These are phyloP conservation scores for Colletotrichum sp. DNA, from an alignment of 2,329 filamentous ascomycete species.

Conservation along the genomic window DNA sequence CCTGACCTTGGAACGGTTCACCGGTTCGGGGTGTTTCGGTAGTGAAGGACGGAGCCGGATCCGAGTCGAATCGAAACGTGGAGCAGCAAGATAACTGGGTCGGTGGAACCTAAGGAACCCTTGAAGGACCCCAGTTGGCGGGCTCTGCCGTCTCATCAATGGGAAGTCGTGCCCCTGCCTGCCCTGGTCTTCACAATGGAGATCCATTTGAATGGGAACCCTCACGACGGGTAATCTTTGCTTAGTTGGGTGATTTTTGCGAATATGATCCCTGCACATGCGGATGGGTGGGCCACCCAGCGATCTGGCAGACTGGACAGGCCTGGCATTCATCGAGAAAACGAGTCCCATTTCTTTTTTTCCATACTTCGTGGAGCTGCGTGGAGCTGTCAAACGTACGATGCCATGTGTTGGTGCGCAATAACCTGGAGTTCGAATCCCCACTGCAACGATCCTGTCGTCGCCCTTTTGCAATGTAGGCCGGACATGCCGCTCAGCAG, in stretches of 20 bases:
- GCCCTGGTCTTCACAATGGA: neutral
- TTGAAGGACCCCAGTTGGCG: conserved; percentile 15
- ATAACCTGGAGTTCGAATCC: neutral
- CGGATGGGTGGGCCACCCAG: conserved; percentile 13
- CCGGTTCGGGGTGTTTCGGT: conserved; percentile 12
- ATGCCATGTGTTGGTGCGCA: conserved; percentile 18
- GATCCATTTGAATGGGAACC: conserved; percentile 16
- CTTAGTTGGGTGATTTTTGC: conserved; percentile 20
- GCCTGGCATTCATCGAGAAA: conserved; percentile 18
- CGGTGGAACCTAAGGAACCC: conserved; percentile 1
- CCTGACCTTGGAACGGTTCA: neutral
- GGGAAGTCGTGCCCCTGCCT: neutral
- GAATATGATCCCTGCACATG: conserved; percentile 14
- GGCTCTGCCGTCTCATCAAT: conserved; percentile 23
- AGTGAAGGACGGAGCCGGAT: conserved; percentile 11
- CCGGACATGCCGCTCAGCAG: conserved; percentile 10
- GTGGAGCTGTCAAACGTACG: conserved; percentile 19
- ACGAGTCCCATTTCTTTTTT: conserved; percentile 16
- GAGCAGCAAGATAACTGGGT: conserved; percentile 8
- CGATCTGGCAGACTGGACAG: conserved; percentile 21
- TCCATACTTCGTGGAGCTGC: conserved; percentile 10
- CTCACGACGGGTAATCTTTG: conserved; percentile 17
- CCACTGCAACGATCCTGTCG: conserved; percentile 6
- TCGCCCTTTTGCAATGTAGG: neutral
- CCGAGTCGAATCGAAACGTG: conserved; percentile 16